Evolutionary conservation across 1,139 yeast genomes (phyloP).

Genomic region (Sugiyamaella neomexicana): DNA sequence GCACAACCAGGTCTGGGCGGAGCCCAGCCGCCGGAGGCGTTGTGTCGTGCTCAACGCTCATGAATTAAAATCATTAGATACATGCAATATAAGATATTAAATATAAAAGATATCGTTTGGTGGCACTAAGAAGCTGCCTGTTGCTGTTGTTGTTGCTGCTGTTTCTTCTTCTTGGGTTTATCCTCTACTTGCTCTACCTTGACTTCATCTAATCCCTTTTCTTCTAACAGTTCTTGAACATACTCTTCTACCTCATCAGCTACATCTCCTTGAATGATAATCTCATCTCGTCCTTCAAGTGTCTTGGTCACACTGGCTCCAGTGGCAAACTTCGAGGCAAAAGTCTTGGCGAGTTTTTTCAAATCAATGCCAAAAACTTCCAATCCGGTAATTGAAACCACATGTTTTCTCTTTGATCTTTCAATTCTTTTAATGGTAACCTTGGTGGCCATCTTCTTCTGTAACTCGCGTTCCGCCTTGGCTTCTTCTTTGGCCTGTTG

Average conservation of each 20-base stretch:
- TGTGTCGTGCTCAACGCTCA: too few species aligned
- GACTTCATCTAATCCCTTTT: slow-evolving; percentile 78
- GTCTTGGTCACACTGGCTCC: slow-evolving; percentile 95
- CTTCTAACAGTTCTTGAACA: slow-evolving; percentile 67
- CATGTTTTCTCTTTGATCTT: slow-evolving; percentile 85
- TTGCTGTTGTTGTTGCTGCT: slow-evolving; percentile 13
- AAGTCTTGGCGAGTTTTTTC: slow-evolving; percentile 87
- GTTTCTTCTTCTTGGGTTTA: slow-evolving; percentile 68
- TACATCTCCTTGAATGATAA: slow-evolving; percentile 92
- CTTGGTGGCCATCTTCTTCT: slow-evolving; percentile 74
- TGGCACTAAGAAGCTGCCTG: neutral
- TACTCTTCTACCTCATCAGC: slow-evolving; percentile 86
- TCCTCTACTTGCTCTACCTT: slow-evolving; percentile 87
- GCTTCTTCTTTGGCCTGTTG: slow-evolving; percentile 88
- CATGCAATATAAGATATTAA: slow-evolving; percentile 1
- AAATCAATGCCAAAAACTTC: slow-evolving; percentile 85
- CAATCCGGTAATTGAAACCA: slow-evolving; percentile 81
- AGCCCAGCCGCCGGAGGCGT: too few species aligned
- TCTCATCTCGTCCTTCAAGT: slow-evolving; percentile 89
- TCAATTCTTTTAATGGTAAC: slow-evolving; percentile 84
- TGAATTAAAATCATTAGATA: slow-evolving; percentile 3
- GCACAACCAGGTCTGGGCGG: too few species aligned
- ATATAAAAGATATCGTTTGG: slow-evolving; percentile 33
- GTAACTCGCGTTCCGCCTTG: slow-evolving; percentile 80
- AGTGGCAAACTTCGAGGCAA: slow-evolving; percentile 93